These are phyloP conservation scores for Platanthera guangdongensis DNA, from an alignment of 106 monocot genomes.

Conservation along the genomic window DNA sequence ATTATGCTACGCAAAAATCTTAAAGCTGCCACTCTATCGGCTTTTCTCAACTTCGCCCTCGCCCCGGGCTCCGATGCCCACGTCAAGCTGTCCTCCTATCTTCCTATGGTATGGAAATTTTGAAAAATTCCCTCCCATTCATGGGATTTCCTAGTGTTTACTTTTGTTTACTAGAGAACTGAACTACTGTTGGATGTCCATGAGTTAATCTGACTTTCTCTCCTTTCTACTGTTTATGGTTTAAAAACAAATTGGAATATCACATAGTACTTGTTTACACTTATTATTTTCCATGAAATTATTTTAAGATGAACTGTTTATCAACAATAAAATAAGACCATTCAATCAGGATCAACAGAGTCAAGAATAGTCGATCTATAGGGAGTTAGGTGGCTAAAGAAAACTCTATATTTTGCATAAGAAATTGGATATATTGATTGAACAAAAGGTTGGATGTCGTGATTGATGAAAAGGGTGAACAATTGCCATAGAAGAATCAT, in stretches of 20 bases:
- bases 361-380: no score
- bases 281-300: no score
- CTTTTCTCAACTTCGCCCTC: constrained; percentile 48
- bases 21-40: constrained; percentile 22
- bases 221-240: background rate
- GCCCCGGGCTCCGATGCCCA: constrained; percentile 55
- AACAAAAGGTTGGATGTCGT: no score
- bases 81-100: constrained; percentile 44
- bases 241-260: background rate
- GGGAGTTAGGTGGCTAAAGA: no score
- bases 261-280: no score
- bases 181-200: background rate
- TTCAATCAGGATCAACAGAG: no score
- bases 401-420: no score
- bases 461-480: no score
- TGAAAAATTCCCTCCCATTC: background rate
- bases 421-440: no score
- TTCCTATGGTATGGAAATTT: constrained; percentile 51
- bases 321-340: no score
- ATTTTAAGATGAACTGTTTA: no score
- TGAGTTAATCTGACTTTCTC: background rate
- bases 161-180: background rate
- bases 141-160: background rate
- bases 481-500: no score
- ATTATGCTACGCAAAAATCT: constrained; percentile 66